These are phyloP conservation scores for Ajuga reptans DNA, from an alignment of 305 asterid genomes.

Conservation along the genomic window DNA sequence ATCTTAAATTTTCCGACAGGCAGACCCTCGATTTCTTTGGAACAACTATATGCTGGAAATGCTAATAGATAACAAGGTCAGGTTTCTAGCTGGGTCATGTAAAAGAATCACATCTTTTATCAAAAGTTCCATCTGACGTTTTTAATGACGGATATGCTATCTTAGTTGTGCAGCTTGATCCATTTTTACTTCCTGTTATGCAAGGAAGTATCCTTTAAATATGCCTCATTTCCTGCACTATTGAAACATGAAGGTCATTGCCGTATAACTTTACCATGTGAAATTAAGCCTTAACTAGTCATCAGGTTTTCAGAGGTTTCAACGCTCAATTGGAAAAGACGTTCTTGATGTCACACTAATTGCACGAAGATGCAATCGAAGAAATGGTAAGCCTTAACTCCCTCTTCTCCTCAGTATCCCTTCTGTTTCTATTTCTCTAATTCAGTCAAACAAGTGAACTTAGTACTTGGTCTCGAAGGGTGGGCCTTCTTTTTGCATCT, in stretches of 20 bases:
- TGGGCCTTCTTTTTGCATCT: not conserved
- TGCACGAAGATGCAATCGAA: slow-evolving; percentile 86
- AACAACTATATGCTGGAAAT: slow-evolving; percentile 76
- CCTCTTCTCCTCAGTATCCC: not conserved
- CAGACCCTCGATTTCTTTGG: slow-evolving; percentile 91
- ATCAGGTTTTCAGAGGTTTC: slow-evolving; percentile 75
- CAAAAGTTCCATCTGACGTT: not conserved
- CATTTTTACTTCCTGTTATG: slow-evolving; percentile 78
- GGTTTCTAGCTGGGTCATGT: slow-evolving; percentile 12
- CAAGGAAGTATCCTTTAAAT: slow-evolving; percentile 89
- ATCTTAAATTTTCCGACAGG: slow-evolving; percentile 32
- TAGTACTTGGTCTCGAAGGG: not conserved
- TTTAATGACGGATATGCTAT: slow-evolving; percentile 23
- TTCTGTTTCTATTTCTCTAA: not conserved
- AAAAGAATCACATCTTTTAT: not conserved
- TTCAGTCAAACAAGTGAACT: not conserved
- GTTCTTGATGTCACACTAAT: slow-evolving; percentile 60
- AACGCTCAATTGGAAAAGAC: slow-evolving; percentile 52
- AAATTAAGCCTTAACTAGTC: slow-evolving; percentile 52
- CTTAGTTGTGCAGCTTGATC: slow-evolving; percentile 71
- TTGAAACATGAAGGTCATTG: not conserved
- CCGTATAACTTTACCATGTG: slow-evolving; percentile 10
- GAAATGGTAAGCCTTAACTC: slow-evolving; percentile 50
- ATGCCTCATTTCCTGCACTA: slow-evolving; percentile 15
- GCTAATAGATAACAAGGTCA: slow-evolving; percentile 80